Evolutionary conservation across 305 asterid genomes (phyloP), one percentile per base, ranked within the genome.

Genomic region (Fraxinus dipetala): DNA sequence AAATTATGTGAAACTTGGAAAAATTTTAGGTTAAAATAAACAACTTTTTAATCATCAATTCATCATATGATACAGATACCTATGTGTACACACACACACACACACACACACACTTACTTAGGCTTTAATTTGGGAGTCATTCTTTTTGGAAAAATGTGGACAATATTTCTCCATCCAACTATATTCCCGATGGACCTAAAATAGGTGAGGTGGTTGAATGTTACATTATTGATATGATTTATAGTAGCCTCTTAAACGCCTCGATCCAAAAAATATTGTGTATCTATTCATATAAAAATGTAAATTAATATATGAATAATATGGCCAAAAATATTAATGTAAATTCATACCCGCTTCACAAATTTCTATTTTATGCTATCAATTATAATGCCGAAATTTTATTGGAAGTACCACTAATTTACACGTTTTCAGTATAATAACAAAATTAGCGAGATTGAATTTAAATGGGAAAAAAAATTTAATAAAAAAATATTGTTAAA

Each of bases 121-220:
- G n/a, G 74, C 38, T 3, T 67, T 28, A 67, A 67, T 26, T 28
- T 14, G 35, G 73, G 14, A 7, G 16, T 26, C 34, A 11, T 65
- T 24, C 20, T 28, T 28, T 69, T 14, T 28, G 75, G 36, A 28
- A 3, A 69, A 36, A 14, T 43, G 38, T 81, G 83, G 83, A 81
- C 77, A 82, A 26, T 75, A 45, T 79, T 77, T 84, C 84, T 72
- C 79, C 43, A 48, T 80, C 56, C 22, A 28, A 11, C 74, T 1
- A 13, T 67, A 67, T 6, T 56, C 80, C 59, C 3, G 4, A 11
- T 24, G 18, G 67, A 24, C 9, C 77, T 35, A 56, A 61, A 61
- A 79, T 78, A 77, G 84, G 86, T 81, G 83, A 86, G 89, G 80
- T 85, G 67, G 87, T 79, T 83, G 87, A 84, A 80, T 76, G 76